phyloP scores from a whole-genome alignment of 225 moss, liverwort and hornwort genomes.

The Pseudoscleropodium purum region DNA sequence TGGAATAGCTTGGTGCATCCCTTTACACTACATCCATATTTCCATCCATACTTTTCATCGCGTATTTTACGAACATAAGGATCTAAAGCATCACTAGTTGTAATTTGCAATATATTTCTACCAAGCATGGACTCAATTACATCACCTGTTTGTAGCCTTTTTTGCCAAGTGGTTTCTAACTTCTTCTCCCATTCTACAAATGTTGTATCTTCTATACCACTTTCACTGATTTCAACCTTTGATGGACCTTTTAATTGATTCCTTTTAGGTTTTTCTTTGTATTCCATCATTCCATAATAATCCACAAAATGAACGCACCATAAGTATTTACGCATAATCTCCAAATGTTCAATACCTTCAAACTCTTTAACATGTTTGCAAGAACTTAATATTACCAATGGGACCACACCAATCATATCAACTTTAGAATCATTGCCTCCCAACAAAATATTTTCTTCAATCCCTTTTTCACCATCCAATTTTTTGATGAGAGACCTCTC shows the following conservation, averaged over 20 bases:
- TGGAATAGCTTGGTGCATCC: slow-evolving; percentile 79
- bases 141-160: slow-evolving; percentile 41
- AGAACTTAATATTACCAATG: slow-evolving; percentile 32
- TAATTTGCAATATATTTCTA: slow-evolving; percentile 38
- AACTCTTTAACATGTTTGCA: slow-evolving; percentile 54
- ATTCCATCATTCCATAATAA: slow-evolving; percentile 63
- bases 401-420: slow-evolving; percentile 22
- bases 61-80: slow-evolving; percentile 67
- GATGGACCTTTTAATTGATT: slow-evolving; percentile 20
- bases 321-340: slow-evolving; percentile 56
- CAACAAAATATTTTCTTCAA: slow-evolving; percentile 46
- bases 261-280: slow-evolving; percentile 51
- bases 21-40: slow-evolving; percentile 74
- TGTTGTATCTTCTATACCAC: neutral
- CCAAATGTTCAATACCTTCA: slow-evolving; percentile 48
- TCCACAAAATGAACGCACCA: slow-evolving; percentile 75
- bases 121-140: slow-evolving; percentile 65
- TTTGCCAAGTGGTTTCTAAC: slow-evolving; percentile 57
- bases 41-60: slow-evolving; percentile 91
- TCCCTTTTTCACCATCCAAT: slow-evolving; percentile 70
- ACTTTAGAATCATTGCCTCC: slow-evolving; percentile 14
- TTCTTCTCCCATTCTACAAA: slow-evolving; percentile 67
- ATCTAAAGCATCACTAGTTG: slow-evolving; percentile 48
- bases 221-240: slow-evolving; percentile 21
- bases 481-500: slow-evolving; percentile 55